Percentiles rank a stretch among this genome's conserved stretches.
phyloP scores from a whole-genome alignment of 306 rosid genomes.

The Hylodesmum podocarpum region DNA sequence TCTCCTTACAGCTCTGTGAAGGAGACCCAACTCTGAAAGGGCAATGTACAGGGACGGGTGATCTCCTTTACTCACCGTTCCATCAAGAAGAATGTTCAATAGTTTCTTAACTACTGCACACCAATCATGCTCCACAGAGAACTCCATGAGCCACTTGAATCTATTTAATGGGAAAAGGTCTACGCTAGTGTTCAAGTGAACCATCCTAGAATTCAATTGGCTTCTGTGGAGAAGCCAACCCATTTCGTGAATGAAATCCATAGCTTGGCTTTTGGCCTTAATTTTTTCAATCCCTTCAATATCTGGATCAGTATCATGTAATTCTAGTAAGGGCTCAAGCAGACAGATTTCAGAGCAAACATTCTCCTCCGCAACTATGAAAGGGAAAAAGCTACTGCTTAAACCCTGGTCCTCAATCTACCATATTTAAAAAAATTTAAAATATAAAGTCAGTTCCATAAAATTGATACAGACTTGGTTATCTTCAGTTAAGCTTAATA shows the following conservation, averaged over 20 bases:
- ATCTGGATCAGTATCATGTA: constrained; percentile 41
- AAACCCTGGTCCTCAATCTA: constrained; percentile 95
- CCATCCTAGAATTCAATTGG: constrained; percentile 61
- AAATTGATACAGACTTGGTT: neutral
- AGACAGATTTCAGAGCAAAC: constrained; percentile 82
- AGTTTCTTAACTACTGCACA: constrained; percentile 78
- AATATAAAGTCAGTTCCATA: constrained; percentile 25
- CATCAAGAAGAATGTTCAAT: constrained; percentile 61
- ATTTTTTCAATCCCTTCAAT: constrained; percentile 38
- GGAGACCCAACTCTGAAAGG: constrained; percentile 70
- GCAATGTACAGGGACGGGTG: constrained; percentile 56
- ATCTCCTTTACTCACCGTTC: constrained; percentile 61
- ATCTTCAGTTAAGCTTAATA: constrained; percentile 14
- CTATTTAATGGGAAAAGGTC: constrained; percentile 63
- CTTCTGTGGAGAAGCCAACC: constrained; percentile 95
- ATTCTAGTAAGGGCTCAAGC: constrained; percentile 68
- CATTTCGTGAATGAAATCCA: constrained; percentile 90
- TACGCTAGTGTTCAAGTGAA: constrained; percentile 47
- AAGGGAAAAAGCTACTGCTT: constrained; percentile 86
- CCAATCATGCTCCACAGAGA: constrained; percentile 93
- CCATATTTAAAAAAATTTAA: constrained; percentile 3
- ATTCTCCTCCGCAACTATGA: constrained; percentile 85
- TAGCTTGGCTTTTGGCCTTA: constrained; percentile 63
- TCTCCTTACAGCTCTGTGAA: constrained; percentile 88
- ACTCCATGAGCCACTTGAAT: constrained; percentile 85